Evolutionary conservation across 2,329 filamentous ascomycete genomes (phyloP).

Genomic region (Sporothrix pallida): DNA sequence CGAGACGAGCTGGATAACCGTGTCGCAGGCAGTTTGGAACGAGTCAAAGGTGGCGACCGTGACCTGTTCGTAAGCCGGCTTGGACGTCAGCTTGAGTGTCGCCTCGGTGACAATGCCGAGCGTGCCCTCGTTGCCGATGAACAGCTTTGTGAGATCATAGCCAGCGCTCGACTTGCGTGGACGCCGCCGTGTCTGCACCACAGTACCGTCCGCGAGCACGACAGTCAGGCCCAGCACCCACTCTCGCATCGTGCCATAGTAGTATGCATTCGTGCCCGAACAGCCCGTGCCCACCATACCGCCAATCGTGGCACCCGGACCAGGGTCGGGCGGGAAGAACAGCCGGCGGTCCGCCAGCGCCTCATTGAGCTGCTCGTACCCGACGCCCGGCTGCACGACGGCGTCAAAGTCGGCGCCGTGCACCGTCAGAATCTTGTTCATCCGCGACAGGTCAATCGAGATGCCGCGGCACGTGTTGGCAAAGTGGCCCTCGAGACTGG

Average conservation of each 20-base stretch:
- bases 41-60: constrained; percentile 68
- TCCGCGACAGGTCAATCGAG: constrained; percentile 78
- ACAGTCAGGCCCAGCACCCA: constrained; percentile 89
- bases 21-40: constrained; percentile 76
- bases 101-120: constrained; percentile 91
- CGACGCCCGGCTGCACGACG: constrained; percentile 78
- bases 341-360: constrained; percentile 73
- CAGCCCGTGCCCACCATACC: constrained; percentile 80
- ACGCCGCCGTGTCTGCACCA: constrained; percentile 87
- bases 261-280: constrained; percentile 85
- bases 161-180: constrained; percentile 89
- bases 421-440: constrained; percentile 79
- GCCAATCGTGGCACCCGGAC: constrained; percentile 89
- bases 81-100: constrained; percentile 82
- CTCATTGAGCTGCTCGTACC: constrained; percentile 87
- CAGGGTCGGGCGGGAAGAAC: constrained; percentile 92
- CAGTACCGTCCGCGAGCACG: constrained; percentile 87
- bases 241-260: constrained; percentile 93
- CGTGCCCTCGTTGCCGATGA: constrained; percentile 91
- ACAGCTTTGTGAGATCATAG: constrained; percentile 87
- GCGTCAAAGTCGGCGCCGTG: constrained; percentile 80
- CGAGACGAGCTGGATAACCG: constrained; percentile 78
- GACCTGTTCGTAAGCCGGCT: constrained; percentile 78
- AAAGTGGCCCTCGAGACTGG: constrained; percentile 88
- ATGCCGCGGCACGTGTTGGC: constrained; percentile 83